Base-by-base conservation (phyloP, 495 filamentous ascomycete genomes). In the Xylaria flabelliformis region DNA sequence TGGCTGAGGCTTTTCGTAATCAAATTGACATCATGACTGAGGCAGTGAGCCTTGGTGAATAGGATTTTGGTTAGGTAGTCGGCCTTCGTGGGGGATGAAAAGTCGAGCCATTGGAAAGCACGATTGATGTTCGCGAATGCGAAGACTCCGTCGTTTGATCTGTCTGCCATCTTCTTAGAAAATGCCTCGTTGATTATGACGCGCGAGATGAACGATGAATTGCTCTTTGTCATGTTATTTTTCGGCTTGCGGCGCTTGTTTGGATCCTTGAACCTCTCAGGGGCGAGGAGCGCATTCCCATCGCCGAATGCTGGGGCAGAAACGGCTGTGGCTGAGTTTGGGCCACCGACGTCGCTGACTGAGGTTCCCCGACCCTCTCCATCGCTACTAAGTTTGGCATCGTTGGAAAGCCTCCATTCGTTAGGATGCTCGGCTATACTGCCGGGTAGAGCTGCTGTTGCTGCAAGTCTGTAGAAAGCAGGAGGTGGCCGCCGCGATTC, bases 151-250 rank as follows among this genome's bases (percentile, higher is more conserved):
- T 97, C 92, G 19, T 86, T 82, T 41, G 90, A 88, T 64, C 92
- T 90, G 24, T 98, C 97, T 63, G 89, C 85, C 62, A 98, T 80
- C 66, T 93, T 87, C 79, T 97, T 97, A 1, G 83, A 82, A 34
- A 96, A 79, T 12, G 88, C 85, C 73, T 99, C 97, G 79, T 97
- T 92, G 8, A 93, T 89, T 59, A 98, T 97, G n/a, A 97, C 95
- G 64, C 96, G 84, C 7, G 95, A 97, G 26, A 99, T 94, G 77
- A 97, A 98, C 4, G 94, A 95, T 24, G 96, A 98, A 81, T 97
- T 98, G 83, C 94, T 98, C 85, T 99, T 99, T 51, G 94, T 89
- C 75, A 99, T 94, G 79, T 96, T 98, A 80, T 94, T 97, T 83
- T 97, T 98, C 13, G 96, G 97, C 81, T 98, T 99, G 72, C 91